A percentile compares a stretch with the other conserved stretches of the same genome.
Conservation (phyloP, 352 stramenopile species). For the Phytophthora ohioensis region DNA sequence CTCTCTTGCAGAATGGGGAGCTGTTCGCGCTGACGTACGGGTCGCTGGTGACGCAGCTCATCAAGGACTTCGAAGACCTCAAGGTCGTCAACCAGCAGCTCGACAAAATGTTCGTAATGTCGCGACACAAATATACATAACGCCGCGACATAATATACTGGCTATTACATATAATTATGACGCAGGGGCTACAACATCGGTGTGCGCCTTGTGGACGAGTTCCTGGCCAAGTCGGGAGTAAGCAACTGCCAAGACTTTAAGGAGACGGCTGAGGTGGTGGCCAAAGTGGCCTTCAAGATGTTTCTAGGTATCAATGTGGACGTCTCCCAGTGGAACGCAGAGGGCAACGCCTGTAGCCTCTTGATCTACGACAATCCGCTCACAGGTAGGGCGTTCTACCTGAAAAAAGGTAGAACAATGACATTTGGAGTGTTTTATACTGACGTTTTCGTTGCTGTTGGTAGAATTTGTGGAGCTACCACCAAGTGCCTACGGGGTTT, state of each 20-base stretch:
- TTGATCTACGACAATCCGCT: slow-evolving; percentile 97
- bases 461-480: slow-evolving; percentile 92
- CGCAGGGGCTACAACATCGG: slow-evolving; percentile 96
- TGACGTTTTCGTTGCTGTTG: slow-evolving; percentile 5
- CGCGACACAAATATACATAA: slow-evolving; percentile 6
- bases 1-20: slow-evolving; percentile 90
- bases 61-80: slow-evolving; percentile 97
- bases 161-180: background rate
- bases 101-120: slow-evolving; percentile 87
- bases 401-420: no score
- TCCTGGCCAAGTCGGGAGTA: slow-evolving; percentile 95
- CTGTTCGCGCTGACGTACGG: slow-evolving; percentile 98
- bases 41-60: slow-evolving; percentile 94
- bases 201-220: slow-evolving; percentile 97
- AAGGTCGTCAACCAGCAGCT: slow-evolving; percentile 96
- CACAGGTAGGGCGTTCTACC: slow-evolving; percentile 48
- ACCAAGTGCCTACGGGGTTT: slow-evolving; percentile 83
- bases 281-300: slow-evolving; percentile 98
- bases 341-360: slow-evolving; percentile 92
- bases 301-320: slow-evolving; percentile 97
- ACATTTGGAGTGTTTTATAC: background rate
- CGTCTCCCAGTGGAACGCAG: slow-evolving; percentile 89
- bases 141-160: background rate
- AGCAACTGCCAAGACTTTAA: slow-evolving; percentile 88
- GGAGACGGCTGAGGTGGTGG: slow-evolving; percentile 95